Percentiles rank a stretch among this genome's conserved stretches.
These are phyloP conservation scores for Colletotrichum navitas DNA, from an alignment of 2,329 filamentous ascomycete genomes.

Conservation along the genomic window DNA sequence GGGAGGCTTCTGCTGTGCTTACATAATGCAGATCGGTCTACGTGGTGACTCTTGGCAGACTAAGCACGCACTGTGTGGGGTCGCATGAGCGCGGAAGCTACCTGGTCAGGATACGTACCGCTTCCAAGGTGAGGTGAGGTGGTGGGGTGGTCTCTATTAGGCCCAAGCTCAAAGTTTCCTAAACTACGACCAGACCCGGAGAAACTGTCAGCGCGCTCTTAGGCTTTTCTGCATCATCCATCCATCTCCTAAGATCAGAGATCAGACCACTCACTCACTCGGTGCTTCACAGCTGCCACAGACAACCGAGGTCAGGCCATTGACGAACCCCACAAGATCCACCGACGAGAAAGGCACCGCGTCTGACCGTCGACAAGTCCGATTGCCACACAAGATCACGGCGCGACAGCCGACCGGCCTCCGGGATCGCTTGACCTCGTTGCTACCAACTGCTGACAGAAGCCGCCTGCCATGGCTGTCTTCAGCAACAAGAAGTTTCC, in stretches of 20 bases:
- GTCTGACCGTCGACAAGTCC: not conserved
- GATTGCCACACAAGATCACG: not conserved
- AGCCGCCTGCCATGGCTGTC: conserved; percentile 63
- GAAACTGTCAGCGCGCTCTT: conserved; percentile 23
- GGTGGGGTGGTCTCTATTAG: conserved; percentile 24
- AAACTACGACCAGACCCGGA: not conserved
- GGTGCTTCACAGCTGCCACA: not conserved
- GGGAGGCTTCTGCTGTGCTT: not conserved
- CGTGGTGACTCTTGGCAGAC: not conserved
- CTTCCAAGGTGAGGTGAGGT: not conserved
- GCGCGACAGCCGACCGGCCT: not conserved
- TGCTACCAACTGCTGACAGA: conserved; percentile 2
- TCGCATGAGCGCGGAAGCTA: conserved; percentile 22
- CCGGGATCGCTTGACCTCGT: not conserved
- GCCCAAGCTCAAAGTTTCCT: conserved; percentile 34
- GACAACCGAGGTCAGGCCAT: conserved; percentile 14
- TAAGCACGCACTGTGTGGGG: conserved; percentile 14
- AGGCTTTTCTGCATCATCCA: conserved; percentile 3
- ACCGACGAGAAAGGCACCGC: not conserved
- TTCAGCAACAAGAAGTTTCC: conserved; percentile 81
- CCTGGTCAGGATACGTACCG: not conserved
- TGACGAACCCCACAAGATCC: not conserved
- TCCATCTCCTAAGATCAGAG: conserved; percentile 22
- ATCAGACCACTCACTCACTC: conserved; percentile 14
- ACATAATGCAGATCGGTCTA: not conserved